A percentile compares a stretch with the other conserved stretches of the same genome.
These are phyloP conservation scores for Diatrype stigma DNA, from an alignment of 2,329 filamentous ascomycete species.

Conservation along the genomic window DNA sequence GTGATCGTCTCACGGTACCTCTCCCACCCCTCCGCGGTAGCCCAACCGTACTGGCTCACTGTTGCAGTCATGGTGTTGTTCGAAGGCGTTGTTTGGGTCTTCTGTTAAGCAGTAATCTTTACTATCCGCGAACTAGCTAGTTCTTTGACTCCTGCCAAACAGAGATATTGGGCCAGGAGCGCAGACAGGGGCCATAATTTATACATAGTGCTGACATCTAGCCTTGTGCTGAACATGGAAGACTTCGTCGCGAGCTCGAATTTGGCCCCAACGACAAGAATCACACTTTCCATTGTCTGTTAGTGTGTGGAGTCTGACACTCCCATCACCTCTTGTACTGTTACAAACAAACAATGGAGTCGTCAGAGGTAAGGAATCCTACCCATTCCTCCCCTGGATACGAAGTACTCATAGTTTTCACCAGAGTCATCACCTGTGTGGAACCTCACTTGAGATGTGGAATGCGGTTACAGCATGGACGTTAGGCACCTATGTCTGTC, in stretches of 20 bases:
- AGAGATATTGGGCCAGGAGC: neutral
- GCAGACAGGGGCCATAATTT: neutral
- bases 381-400: no score
- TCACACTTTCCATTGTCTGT: no score
- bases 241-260: neutral
- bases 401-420: no score
- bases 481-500: no score
- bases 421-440: no score
- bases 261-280: neutral
- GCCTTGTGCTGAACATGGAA: neutral
- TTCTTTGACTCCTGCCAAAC: neutral
- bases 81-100: neutral
- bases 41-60: slow-evolving; percentile 1
- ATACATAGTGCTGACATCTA: neutral
- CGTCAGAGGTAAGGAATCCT: no score
- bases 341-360: no score
- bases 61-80: neutral
- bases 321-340: no score
- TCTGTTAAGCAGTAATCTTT: neutral
- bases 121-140: neutral
- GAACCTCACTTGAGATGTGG: no score
- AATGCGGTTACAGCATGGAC: no score
- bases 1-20: neutral
- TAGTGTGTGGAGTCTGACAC: no score
- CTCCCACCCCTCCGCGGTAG: neutral